Conservation (phyloP, 495 filamentous ascomycete genomes). For the Evansstolkia leycettana region DNA sequence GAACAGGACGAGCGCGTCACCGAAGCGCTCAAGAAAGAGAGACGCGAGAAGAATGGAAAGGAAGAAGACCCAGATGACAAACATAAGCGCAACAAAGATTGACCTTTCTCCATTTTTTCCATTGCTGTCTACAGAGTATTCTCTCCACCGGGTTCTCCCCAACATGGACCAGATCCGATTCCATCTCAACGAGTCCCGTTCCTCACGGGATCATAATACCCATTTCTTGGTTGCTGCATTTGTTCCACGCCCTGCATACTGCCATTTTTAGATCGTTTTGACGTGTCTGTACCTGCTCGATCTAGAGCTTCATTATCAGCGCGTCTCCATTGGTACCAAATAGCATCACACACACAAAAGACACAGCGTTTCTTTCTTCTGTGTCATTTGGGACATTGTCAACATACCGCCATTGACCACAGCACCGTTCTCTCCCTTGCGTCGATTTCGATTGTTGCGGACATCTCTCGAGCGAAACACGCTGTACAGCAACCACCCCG, state of each 20-base stretch:
- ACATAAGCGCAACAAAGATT: slow-evolving; percentile 25
- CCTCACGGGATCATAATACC: slow-evolving; percentile 35
- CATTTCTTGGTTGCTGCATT: slow-evolving; percentile 17
- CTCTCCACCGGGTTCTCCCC: too few species aligned
- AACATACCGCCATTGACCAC: slow-evolving; percentile 13
- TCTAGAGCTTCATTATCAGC: background rate
- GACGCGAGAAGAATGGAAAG: slow-evolving; percentile 36
- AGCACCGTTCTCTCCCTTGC: slow-evolving; percentile 29
- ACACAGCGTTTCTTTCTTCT: background rate
- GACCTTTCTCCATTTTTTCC: slow-evolving; percentile 7
- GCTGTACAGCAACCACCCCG: slow-evolving; percentile 45
- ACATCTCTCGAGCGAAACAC: slow-evolving; percentile 46
- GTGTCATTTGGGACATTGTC: background rate
- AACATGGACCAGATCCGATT: slow-evolving; percentile 2
- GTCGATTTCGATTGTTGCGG: slow-evolving; percentile 37
- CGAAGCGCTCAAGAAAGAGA: slow-evolving; percentile 53
- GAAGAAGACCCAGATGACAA: slow-evolving; percentile 33
- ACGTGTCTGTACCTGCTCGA: background rate
- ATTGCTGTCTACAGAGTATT: too few species aligned
- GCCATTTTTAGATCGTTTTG: slow-evolving; percentile 9
- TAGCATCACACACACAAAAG: background rate
- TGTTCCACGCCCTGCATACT: slow-evolving; percentile 5
- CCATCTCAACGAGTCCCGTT: slow-evolving; percentile 12
- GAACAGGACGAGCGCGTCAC: slow-evolving; percentile 63
- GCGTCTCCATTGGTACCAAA: background rate